Evolutionary conservation across 495 filamentous ascomycete genomes (phyloP), one percentile per base, ranked within the genome.

Genomic region (Penicillium longicatenatum): DNA sequence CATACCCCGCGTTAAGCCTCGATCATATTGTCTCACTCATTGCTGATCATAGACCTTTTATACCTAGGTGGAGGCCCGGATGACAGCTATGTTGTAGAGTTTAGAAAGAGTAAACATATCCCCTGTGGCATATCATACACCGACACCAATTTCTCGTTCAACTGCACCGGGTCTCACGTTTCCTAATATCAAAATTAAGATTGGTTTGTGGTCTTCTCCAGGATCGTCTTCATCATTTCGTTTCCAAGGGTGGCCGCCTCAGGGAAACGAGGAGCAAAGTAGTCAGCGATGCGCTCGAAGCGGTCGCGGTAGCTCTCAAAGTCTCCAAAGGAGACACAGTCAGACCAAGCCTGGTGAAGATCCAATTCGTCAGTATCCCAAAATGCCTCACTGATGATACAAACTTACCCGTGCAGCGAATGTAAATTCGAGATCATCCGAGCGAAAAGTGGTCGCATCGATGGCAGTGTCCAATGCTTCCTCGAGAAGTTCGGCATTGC

Each of bases 401-500:
- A 21, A 24, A 73, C 82, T 70, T 75, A 85, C 86, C 57, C 91
- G 78, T 41, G 95, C 94, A 2, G 95, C 94, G 75, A 98, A 96
- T 10, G 94, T 97, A 69, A 98, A 98, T 73, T 98, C 93, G 48
- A 98, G 73, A 70, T 98, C 94, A 66, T 98, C 94, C 16, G 86
- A 84, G 14, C 93, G 80, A 71, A 97, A 98, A 2, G 88, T 91
- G 33, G 86, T 85, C 66, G 97, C 94, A 52, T 93, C 84, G 64
- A 96, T 84, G 0, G 93, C 93, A 16, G 91, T 93, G 24, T 89
- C 79, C 59, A 98, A 82, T 20, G 86, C 87, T 65, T 94, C 91
- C n/a, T 93, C 86, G 1, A 98, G 85, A 22, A 96, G 81, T 0
- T 83, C 85, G 20, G 85, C 82, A 59, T 92, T 92, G 51, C 93